These are phyloP conservation scores for Chrysanthemum seticuspe DNA, from an alignment of 129 eudicot genomes.

Conservation along the genomic window DNA sequence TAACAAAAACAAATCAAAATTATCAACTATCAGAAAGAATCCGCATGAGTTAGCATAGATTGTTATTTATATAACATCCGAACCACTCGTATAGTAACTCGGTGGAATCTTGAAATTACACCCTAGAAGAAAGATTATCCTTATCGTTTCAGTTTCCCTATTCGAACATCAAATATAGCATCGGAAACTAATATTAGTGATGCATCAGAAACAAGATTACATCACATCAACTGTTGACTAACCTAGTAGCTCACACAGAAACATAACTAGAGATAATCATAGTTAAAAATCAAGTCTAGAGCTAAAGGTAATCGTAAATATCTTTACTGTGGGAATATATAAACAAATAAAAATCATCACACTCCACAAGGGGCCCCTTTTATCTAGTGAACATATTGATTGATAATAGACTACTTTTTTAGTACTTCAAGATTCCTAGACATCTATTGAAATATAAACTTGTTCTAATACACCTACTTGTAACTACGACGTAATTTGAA, in stretches of 20 bases:
- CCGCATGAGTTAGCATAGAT: too few species aligned
- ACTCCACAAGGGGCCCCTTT: constrained; percentile 5
- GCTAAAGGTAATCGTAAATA: constrained; percentile 13
- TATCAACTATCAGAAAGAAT: too few species aligned
- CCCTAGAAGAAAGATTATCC: constrained; percentile 2
- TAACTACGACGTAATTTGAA: not conserved
- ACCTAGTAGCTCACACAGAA: not conserved
- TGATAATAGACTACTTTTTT: not conserved
- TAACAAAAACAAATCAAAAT: too few species aligned
- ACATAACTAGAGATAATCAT: too few species aligned
- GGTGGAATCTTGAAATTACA: constrained; percentile 11
- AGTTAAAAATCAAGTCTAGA: constrained; percentile 15
- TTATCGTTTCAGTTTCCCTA: constrained; percentile 3
- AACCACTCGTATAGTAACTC: not conserved
- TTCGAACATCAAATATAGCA: constrained; percentile 8
- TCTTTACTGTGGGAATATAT: constrained; percentile 7
- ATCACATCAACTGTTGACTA: too few species aligned
- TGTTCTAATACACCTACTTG: not conserved
- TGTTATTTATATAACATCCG: too few species aligned
- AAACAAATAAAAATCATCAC: constrained; percentile 6
- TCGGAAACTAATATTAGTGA: not conserved
- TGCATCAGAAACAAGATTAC: not conserved
- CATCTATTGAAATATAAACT: not conserved
- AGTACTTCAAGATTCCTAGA: constrained; percentile 25
- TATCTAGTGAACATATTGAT: constrained; percentile 15